Conservation (phyloP, 1,139 yeast species). For the Geotrichum klebahnii region DNA sequence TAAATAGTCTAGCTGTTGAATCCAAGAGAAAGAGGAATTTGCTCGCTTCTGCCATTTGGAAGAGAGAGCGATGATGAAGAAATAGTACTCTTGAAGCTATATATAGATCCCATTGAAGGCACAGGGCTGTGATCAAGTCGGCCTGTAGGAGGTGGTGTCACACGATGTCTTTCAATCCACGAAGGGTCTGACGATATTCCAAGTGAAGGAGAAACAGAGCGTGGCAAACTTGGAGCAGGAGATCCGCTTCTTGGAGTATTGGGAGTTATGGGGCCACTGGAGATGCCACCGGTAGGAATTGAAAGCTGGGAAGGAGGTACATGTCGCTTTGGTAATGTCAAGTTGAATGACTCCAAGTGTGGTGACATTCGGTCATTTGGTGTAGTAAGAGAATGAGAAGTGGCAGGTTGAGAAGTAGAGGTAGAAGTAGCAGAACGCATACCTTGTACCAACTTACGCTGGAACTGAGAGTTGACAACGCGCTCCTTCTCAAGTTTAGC, state of each 20-base stretch:
- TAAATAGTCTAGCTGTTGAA: background rate
- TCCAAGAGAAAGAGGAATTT: conserved; percentile 28
- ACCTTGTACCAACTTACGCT: conserved; percentile 31
- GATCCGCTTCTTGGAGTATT: conserved; percentile 26
- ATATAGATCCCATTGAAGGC: conserved; percentile 4
- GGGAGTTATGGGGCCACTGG: conserved; percentile 8
- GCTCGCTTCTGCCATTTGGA: conserved; percentile 29
- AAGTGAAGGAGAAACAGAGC: conserved; percentile 31
- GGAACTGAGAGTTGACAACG: conserved; percentile 26
- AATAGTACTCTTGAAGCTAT: conserved; percentile 1
- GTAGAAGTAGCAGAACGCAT: conserved; percentile 19
- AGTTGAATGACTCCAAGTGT: background rate
- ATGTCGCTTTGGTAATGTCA: conserved; percentile 4
- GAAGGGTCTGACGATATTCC: conserved; percentile 34
- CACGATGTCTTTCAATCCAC: conserved; percentile 29
- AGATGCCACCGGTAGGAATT: background rate
- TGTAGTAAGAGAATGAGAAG: background rate
- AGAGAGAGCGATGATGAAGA: conserved; percentile 14
- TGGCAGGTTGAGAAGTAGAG: conserved; percentile 1
- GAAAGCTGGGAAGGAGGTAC: background rate
- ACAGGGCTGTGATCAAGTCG: conserved; percentile 1
- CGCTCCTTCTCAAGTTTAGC: conserved; percentile 32
- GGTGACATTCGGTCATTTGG: background rate
- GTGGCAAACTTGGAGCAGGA: conserved; percentile 22
- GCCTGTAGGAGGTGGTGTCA: conserved; percentile 5